Percentiles rank a stretch among this genome's conserved stretches.
These are phyloP conservation scores for Ogataea nitratoaversa DNA, from an alignment of 805 yeast species.

Conservation along the genomic window DNA sequence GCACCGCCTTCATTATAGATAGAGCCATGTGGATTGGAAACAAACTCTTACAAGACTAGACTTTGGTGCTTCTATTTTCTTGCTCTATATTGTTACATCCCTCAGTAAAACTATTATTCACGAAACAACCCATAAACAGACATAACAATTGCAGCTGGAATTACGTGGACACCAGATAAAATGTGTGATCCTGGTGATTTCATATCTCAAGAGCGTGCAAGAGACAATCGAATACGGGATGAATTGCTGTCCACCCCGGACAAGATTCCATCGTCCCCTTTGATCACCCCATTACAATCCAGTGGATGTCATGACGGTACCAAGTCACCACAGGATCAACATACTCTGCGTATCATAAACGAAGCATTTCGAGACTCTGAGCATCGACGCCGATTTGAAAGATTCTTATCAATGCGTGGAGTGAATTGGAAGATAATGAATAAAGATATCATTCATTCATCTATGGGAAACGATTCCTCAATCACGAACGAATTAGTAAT, in stretches of 20 bases:
- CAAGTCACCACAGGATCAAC: constrained; percentile 15
- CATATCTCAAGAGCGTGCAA: constrained; percentile 6
- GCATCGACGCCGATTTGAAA: constrained; percentile 25
- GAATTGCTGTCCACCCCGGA: constrained; percentile 43
- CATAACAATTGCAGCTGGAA: constrained; percentile 31
- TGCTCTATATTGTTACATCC: too few species aligned
- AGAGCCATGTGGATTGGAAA: too few species aligned
- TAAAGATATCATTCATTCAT: neutral
- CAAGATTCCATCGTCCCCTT: constrained; percentile 50
- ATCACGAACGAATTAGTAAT: neutral
- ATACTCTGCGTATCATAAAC: constrained; percentile 1
- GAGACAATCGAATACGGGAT: constrained; percentile 29
- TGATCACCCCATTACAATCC: constrained; percentile 50
- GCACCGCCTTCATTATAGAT: too few species aligned
- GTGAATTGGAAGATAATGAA: constrained; percentile 14
- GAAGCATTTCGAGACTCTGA: constrained; percentile 21
- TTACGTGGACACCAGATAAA: neutral
- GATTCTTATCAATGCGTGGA: constrained; percentile 22
- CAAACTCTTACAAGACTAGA: too few species aligned
- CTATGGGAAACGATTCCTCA: neutral
- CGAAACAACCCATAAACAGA: too few species aligned
- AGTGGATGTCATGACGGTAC: constrained; percentile 56
- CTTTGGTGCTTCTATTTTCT: too few species aligned
- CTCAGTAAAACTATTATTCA: too few species aligned
- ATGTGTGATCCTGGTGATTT: constrained; percentile 4